Conservation (phyloP, 257 asterid species). For the Primulina eburnea region DNA sequence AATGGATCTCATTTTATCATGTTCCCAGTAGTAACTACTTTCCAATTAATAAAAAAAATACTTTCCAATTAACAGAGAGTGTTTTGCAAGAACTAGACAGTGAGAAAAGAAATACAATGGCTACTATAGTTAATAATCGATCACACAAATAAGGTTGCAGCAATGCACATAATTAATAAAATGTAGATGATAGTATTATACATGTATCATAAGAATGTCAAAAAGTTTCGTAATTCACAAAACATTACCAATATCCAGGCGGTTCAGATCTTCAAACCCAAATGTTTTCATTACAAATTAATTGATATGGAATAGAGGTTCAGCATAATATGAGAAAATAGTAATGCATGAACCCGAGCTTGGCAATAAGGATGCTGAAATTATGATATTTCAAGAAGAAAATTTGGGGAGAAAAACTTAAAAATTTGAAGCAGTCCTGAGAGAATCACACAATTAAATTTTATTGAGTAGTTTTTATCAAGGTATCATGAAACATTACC, state of each 20-base stretch:
- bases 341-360: constrained; percentile 13
- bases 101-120: constrained; percentile 13
- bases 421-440: not conserved
- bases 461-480: not conserved
- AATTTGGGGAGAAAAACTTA: not conserved
- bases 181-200: too few relatives aligned
- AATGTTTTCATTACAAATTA: not conserved
- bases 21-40: constrained; percentile 3
- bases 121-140: constrained; percentile 12
- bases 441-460: not conserved
- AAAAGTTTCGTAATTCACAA: not conserved
- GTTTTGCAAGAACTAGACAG: not conserved
- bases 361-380: not conserved
- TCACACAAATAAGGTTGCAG: not conserved
- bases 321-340: constrained; percentile 9
- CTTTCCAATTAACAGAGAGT: not conserved
- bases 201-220: not conserved
- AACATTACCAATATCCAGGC: not conserved
- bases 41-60: not conserved
- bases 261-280: not conserved
- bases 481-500: constrained; percentile 1
- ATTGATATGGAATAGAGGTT: not conserved
- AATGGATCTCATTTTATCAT: constrained; percentile 13
- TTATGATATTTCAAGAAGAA: not conserved
- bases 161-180: not conserved